Conservation (phyloP, 768 basidiomycete genomes). For the Kwoniella sp. region DNA sequence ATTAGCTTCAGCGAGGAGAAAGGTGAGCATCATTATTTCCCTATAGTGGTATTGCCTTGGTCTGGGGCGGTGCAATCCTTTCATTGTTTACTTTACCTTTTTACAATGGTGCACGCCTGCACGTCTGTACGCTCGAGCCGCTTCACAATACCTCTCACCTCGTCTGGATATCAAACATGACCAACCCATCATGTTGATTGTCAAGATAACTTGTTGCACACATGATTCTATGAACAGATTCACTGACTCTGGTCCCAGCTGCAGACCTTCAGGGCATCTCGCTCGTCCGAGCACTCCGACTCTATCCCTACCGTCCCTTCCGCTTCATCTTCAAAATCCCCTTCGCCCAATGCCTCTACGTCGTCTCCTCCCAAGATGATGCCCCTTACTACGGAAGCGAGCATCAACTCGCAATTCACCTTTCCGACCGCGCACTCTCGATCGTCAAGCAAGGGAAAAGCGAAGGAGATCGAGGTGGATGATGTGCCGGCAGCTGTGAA, state of each 20-base stretch:
- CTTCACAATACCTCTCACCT: no score
- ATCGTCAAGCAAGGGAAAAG: constrained; percentile 18
- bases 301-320: constrained; percentile 4
- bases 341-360: constrained; percentile 3
- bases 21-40: constrained; percentile 30
- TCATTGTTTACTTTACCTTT: background rate
- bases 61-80: background rate
- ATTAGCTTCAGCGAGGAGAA: constrained; percentile 41
- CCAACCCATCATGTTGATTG: background rate
- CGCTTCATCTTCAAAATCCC: constrained; percentile 11
- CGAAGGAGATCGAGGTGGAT: constrained; percentile 9
- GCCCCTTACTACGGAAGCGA: constrained; percentile 24
- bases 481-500: background rate
- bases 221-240: no score
- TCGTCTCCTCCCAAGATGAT: constrained; percentile 5
- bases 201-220: background rate
- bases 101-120: background rate
- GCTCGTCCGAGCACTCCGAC: constrained; percentile 28
- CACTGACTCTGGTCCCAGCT: constrained; percentile 24
- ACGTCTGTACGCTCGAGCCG: constrained; percentile 1
- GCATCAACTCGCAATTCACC: constrained; percentile 13
- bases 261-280: constrained; percentile 39
- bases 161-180: no score
- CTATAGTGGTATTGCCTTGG: background rate
- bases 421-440: constrained; percentile 14